phyloP scores from a whole-genome alignment of 1,139 yeast species.

The Blastobotrys ciferrii region DNA sequence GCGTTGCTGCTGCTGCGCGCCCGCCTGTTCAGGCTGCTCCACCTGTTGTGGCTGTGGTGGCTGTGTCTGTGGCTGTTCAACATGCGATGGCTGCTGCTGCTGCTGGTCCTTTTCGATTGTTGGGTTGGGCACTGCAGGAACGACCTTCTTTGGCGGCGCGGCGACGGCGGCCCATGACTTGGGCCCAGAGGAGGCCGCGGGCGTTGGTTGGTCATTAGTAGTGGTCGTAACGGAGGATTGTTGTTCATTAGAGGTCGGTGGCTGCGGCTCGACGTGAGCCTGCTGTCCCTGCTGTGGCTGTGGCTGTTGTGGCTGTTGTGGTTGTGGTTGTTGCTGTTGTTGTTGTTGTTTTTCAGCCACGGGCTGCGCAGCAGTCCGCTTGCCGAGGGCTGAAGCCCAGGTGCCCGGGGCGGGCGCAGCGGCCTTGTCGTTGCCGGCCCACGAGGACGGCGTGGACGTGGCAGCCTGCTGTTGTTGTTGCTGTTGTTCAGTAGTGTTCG shows the following conservation, averaged over 20 bases:
- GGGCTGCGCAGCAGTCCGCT: slow-evolving; percentile 17
- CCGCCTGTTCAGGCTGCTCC: no score
- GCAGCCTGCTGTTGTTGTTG: slow-evolving; percentile 21
- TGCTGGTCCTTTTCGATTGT: slow-evolving; percentile 14
- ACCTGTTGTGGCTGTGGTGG: slow-evolving; percentile 22
- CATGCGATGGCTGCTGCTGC: slow-evolving; percentile 3
- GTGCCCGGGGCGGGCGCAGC: no score
- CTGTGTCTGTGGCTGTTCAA: slow-evolving; percentile 19
- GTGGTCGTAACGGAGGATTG: slow-evolving; percentile 6
- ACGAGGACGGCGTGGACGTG: slow-evolving; percentile 24
- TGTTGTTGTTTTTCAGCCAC: slow-evolving; percentile 11
- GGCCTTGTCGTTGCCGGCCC: neutral
- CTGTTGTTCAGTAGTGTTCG: slow-evolving; percentile 17
- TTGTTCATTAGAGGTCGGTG: slow-evolving; percentile 1
- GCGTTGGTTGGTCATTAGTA: slow-evolving; percentile 11
- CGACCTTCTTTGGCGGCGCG: slow-evolving; percentile 30
- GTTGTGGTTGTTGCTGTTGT: slow-evolving; percentile 14
- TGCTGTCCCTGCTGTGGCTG: slow-evolving; percentile 13
- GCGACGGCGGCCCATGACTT: slow-evolving; percentile 45
- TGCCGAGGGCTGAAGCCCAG: slow-evolving; percentile 31
- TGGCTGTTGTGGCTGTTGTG: slow-evolving; percentile 13
- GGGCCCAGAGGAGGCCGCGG: slow-evolving; percentile 9
- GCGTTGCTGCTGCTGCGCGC: slow-evolving; percentile 17
- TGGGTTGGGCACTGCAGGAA: slow-evolving; percentile 21
- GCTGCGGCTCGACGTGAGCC: slow-evolving; percentile 7